Base-by-base conservation (phyloP, 331 rosid genomes). In the Pyracantha coccinea region DNA sequence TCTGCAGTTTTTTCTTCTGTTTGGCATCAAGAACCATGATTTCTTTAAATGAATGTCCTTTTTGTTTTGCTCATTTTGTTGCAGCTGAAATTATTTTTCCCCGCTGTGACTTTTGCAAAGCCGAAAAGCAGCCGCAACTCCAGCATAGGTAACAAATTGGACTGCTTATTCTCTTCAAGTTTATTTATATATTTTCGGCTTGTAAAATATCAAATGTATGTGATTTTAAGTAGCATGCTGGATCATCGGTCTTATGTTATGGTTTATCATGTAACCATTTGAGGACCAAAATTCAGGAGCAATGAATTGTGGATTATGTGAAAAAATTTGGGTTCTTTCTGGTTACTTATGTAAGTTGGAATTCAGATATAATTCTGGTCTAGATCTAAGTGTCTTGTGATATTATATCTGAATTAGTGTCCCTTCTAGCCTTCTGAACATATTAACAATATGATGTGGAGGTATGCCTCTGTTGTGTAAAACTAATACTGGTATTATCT, bases 81-180 rank as follows among this genome's bases (percentile, higher is more conserved):
- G 86, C 98, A 89, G 98, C 88, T 93, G 75, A 91, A 93, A 83
- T 76, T 89, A 88, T 89, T 89, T 80, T 93, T 91, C 77, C 96
- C 96, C 5, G 82, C 84, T 1, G 90, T 89, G 81, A 91, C 97
- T 73, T 93, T 93, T 45, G 96, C 96, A n/a, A 89, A 91, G 79
- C 96, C 92, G 57, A 93, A 89, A 88, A 89, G 98, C 84, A 91
- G 98, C 73, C 90, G 98, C 19, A 93, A 89, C 80, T 87, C 92
- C 71, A 88, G 98, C 81, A 87, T 90, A 82, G 47, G 47, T 41
- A 41, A 41, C 47, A 41, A 41, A 41, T 41, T 15, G 47, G 47
- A 41, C 47, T 41, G 15, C 47, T 41, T 41, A 41, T 41, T 41
- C 47, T 41, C 15, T 41, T 41, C 14, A 41, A 41, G 47, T 41